These are phyloP conservation scores for Astrothelium macrocarpum DNA, from an alignment of 495 filamentous ascomycete genomes.

Conservation along the genomic window DNA sequence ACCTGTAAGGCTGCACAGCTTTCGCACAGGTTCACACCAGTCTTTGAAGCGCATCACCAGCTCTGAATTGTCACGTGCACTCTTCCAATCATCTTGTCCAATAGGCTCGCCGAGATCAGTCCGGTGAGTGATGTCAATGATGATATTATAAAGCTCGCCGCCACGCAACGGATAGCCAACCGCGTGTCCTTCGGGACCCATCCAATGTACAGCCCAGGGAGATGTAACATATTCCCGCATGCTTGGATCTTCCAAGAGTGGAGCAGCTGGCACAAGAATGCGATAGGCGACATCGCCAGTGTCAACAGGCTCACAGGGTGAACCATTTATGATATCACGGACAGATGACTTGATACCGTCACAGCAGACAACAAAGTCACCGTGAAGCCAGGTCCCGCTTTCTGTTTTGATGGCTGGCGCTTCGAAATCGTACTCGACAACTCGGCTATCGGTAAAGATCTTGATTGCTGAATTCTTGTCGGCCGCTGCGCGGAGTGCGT, in stretches of 20 bases:
- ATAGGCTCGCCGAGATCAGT: constrained; percentile 15
- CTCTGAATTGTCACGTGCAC: constrained; percentile 13
- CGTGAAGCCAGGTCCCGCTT: constrained; percentile 2
- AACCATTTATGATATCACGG: constrained; percentile 13
- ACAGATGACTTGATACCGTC: constrained; percentile 18
- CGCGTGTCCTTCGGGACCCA: constrained; percentile 18
- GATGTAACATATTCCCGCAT: constrained; percentile 14
- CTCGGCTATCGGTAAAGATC: constrained; percentile 4
- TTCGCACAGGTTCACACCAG: constrained; percentile 15
- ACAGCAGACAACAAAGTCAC: constrained; percentile 16
- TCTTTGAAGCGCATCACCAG: constrained; percentile 17
- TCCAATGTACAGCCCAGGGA: constrained; percentile 15
- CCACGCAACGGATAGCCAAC: constrained; percentile 18
- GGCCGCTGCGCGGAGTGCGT: constrained; percentile 8
- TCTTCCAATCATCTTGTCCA: constrained; percentile 15
- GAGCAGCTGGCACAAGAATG: constrained; percentile 13
- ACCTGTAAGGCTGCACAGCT: constrained; percentile 18
- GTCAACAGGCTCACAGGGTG: constrained; percentile 10
- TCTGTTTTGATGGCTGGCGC: constrained; percentile 10
- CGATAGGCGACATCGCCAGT: constrained; percentile 21
- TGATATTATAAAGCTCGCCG: constrained; percentile 21
- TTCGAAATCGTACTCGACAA: constrained; percentile 9
- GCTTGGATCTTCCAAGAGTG: constrained; percentile 11
- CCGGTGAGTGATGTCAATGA: constrained; percentile 15
- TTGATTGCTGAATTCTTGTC: background rate